Conservation (phyloP, 164 flowering plant genomes). For the Liquidambar formosana region DNA sequence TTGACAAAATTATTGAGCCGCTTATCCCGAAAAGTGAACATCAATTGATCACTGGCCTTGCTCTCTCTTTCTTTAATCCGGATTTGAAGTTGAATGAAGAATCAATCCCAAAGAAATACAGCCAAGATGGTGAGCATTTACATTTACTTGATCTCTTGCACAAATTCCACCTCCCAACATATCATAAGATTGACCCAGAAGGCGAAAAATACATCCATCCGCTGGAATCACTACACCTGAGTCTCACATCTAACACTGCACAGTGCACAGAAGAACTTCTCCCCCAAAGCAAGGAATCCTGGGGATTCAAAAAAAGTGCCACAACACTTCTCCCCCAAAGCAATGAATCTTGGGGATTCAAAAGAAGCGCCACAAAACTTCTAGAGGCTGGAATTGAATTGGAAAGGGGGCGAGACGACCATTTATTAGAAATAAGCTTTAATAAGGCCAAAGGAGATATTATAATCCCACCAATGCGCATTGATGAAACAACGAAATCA, state of each 20-base stretch:
- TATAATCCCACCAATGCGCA: conserved; percentile 25
- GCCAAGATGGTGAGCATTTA: too few species aligned
- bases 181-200: neutral
- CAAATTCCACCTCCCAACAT: neutral
- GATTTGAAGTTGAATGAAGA: neutral
- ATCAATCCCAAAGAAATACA: too few species aligned
- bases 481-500: conserved; percentile 4
- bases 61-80: conserved; percentile 5
- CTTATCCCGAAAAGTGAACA: neutral
- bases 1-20: too few species aligned
- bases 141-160: conserved; percentile 7
- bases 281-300: too few species aligned
- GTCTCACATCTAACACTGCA: neutral
- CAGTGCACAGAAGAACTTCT: neutral
- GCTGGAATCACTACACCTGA: too few species aligned
- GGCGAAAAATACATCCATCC: too few species aligned
- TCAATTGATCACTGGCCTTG: neutral
- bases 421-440: conserved; percentile 20
- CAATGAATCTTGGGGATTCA: too few species aligned
- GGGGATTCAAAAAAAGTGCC: neutral
- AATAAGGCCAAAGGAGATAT: conserved; percentile 19
- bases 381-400: conserved; percentile 21
- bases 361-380: conserved; percentile 12
- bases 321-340: too few species aligned
- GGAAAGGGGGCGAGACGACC: neutral